A percentile compares a stretch with the other conserved stretches of the same genome.
These are phyloP conservation scores for Beauveria sp. DNA, from an alignment of 2,329 filamentous ascomycete species.

Conservation along the genomic window DNA sequence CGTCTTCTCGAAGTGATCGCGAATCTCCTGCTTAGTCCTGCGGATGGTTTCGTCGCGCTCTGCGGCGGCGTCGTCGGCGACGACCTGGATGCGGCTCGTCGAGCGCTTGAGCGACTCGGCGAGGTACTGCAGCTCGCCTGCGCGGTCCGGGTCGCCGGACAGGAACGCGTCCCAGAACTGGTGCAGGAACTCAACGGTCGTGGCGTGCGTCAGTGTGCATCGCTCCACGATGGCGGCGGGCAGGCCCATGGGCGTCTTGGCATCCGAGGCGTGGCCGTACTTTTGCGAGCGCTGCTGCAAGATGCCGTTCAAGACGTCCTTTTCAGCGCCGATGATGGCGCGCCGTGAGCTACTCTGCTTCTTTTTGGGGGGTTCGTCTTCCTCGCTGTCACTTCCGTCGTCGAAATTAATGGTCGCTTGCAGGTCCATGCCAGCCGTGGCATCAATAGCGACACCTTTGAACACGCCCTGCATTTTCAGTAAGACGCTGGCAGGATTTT, in stretches of 20 bases:
- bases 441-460: slow-evolving; percentile 39
- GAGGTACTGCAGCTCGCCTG: slow-evolving; percentile 71
- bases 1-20: slow-evolving; percentile 62
- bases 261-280: slow-evolving; percentile 41
- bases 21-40: slow-evolving; percentile 60
- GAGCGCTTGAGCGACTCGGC: slow-evolving; percentile 76
- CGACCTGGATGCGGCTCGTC: slow-evolving; percentile 68
- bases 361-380: slow-evolving; percentile 41
- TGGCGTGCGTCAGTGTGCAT: slow-evolving; percentile 71
- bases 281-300: slow-evolving; percentile 52
- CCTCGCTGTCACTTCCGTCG: slow-evolving; percentile 62
- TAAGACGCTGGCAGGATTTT: slow-evolving; percentile 63
- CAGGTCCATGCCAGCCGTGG: slow-evolving; percentile 48
- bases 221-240: slow-evolving; percentile 50
- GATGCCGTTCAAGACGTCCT: slow-evolving; percentile 59
- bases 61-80: slow-evolving; percentile 71
- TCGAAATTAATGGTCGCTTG: slow-evolving; percentile 59
- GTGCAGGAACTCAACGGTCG: slow-evolving; percentile 89
- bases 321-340: slow-evolving; percentile 56
- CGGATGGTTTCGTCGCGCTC: slow-evolving; percentile 62
- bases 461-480: slow-evolving; percentile 57
- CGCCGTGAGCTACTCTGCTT: slow-evolving; percentile 62
- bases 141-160: slow-evolving; percentile 76
- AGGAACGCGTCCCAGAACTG: slow-evolving; percentile 95
- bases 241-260: slow-evolving; percentile 44